A percentile compares a stretch with the other conserved stretches of the same genome.
These are phyloP conservation scores for Apium graveolens DNA, from an alignment of 129 eudicot genomes.

Conservation along the genomic window DNA sequence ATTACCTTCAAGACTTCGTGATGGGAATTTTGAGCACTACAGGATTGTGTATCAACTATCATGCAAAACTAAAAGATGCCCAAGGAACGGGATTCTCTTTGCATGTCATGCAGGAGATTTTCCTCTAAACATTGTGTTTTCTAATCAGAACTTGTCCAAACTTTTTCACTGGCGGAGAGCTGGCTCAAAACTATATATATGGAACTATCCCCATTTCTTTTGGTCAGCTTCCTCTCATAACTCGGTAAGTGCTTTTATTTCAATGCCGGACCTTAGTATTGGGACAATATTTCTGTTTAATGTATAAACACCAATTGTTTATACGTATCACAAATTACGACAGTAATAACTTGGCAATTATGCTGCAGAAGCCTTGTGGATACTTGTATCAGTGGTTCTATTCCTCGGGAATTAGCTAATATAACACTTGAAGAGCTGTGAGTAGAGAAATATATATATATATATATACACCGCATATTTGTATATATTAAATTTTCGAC, in stretches of 20 bases:
- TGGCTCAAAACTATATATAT: slow-evolving; percentile 56
- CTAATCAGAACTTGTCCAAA: too few species aligned
- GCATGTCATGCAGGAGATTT: not conserved
- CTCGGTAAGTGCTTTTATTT: slow-evolving; percentile 41
- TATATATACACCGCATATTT: too few species aligned
- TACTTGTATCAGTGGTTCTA: slow-evolving; percentile 57
- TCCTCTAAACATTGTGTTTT: not conserved
- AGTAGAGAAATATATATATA: not conserved
- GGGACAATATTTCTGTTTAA: not conserved
- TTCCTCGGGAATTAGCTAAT: slow-evolving; percentile 63
- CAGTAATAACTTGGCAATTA: too few species aligned
- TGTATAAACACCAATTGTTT: not conserved
- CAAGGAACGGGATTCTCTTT: not conserved
- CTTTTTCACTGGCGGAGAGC: slow-evolving; percentile 41
- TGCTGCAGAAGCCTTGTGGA: slow-evolving; percentile 2
- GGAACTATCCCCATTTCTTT: slow-evolving; percentile 63
- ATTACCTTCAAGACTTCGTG: too few species aligned
- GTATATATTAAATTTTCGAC: not conserved
- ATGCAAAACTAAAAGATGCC: not conserved
- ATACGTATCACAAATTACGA: too few species aligned
- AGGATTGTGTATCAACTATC: not conserved
- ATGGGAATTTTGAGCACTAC: too few species aligned
- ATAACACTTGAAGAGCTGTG: slow-evolving; percentile 52
- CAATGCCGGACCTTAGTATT: too few species aligned
- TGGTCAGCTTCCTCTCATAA: slow-evolving; percentile 44